Percentiles rank a stretch among this genome's conserved stretches.
These are phyloP conservation scores for Fusarium luffae DNA, from an alignment of 2,329 filamentous ascomycete species.

Conservation along the genomic window DNA sequence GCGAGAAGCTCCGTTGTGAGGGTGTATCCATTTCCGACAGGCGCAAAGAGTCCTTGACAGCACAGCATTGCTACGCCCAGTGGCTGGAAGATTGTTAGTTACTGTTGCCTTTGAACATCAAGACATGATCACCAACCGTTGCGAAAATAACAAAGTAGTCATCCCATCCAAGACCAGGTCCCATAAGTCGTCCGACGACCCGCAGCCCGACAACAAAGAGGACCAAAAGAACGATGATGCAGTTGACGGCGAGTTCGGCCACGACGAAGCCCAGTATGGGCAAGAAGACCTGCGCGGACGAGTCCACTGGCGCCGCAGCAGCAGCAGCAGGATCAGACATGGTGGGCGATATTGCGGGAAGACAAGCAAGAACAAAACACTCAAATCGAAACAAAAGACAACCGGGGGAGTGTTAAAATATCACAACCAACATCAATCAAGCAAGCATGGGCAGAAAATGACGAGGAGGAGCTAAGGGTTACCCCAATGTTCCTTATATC, in stretches of 20 bases:
- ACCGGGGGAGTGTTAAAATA: neutral
- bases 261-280: conserved; percentile 41
- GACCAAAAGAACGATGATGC: conserved; percentile 47
- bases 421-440: neutral
- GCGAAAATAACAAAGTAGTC: conserved; percentile 47
- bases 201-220: conserved; percentile 45
- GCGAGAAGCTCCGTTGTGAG: too few relatives aligned
- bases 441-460: neutral
- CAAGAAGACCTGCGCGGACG: conserved; percentile 24
- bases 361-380: neutral
- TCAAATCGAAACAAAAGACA: conserved; percentile 17
- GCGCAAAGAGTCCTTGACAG: conserved; percentile 45
- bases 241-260: conserved; percentile 48
- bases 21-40: conserved; percentile 45
- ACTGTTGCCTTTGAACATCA: neutral
- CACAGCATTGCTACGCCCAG: conserved; percentile 44
- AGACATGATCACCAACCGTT: conserved; percentile 29
- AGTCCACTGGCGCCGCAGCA: conserved; percentile 15
- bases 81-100: conserved; percentile 35
- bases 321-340: conserved; percentile 8
- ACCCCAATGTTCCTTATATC: conserved; percentile 31
- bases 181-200: conserved; percentile 45
- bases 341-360: neutral
- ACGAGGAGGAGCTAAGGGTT: neutral
- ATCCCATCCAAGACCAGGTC: conserved; percentile 50